Conservation (phyloP, 129 eudicot genomes). For the Escallonia rubra region DNA sequence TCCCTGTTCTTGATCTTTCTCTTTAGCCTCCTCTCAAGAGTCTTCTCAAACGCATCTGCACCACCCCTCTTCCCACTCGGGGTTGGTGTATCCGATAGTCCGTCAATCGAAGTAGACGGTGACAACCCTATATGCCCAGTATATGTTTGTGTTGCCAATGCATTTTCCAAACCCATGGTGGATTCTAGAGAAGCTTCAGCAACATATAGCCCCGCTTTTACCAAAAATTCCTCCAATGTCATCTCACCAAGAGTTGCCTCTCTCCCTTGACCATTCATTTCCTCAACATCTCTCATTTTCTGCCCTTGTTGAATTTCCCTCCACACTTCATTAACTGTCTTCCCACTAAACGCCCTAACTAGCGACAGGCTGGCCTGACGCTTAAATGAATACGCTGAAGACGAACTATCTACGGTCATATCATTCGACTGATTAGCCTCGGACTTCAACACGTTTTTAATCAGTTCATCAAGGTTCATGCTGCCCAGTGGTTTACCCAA, state of each 20-base stretch:
- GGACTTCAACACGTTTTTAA: constrained; percentile 49
- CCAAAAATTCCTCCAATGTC: constrained; percentile 45
- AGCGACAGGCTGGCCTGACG: constrained; percentile 31
- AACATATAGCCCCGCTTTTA: constrained; percentile 31
- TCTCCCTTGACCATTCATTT: constrained; percentile 10
- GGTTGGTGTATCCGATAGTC: constrained; percentile 28
- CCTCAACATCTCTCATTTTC: constrained; percentile 22
- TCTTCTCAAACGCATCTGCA: constrained; percentile 26
- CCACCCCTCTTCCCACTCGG: constrained; percentile 27
- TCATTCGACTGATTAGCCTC: constrained; percentile 26
- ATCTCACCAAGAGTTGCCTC: constrained; percentile 35
- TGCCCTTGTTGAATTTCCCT: constrained; percentile 28
- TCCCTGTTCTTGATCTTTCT: constrained; percentile 56
- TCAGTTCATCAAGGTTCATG: constrained; percentile 77
- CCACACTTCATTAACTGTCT: constrained; percentile 50
- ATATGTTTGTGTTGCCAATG: constrained; percentile 15
- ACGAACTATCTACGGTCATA: constrained; percentile 3
- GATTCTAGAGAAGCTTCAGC: constrained; percentile 26
- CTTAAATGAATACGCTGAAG: constrained; percentile 26
- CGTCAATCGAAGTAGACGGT: constrained; percentile 35
- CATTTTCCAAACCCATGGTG: constrained; percentile 28
- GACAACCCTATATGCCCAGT: constrained; percentile 29
- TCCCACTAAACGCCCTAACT: constrained; percentile 30
- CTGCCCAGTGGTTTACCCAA: constrained; percentile 71
- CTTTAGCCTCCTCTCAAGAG: constrained; percentile 45